Percentiles rank a stretch among this genome's conserved stretches.
Conservation (phyloP, 2,329 filamentous ascomycete genomes). For the Hypoxylon sp. region DNA sequence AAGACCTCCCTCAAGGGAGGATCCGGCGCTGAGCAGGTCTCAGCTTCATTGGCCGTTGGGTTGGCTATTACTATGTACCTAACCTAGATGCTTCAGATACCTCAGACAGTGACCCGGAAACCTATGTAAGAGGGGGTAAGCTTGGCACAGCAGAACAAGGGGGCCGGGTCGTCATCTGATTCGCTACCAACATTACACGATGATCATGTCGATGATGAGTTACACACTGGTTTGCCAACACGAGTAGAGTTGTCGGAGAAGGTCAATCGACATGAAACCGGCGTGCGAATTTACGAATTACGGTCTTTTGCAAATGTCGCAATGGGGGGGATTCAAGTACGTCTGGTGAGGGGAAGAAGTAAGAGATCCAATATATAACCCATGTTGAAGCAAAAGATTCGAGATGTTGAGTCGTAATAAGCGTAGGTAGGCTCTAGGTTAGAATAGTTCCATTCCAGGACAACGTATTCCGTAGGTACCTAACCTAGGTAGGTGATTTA, state of each 20-base stretch:
- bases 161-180: slow-evolving; percentile 13
- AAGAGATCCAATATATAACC: neutral
- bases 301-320: no score
- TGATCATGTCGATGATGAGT: slow-evolving; percentile 9
- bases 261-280: neutral
- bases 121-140: slow-evolving; percentile 26
- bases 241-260: neutral
- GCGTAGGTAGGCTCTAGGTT: no score
- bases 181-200: slow-evolving; percentile 20
- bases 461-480: slow-evolving; percentile 12
- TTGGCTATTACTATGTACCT: slow-evolving; percentile 5
- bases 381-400: no score
- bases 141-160: slow-evolving; percentile 23
- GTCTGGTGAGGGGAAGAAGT: neutral
- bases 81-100: slow-evolving; percentile 23
- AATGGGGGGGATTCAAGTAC: no score
- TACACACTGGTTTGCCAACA: slow-evolving; percentile 14
- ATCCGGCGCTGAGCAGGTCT: slow-evolving; percentile 17
- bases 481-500: slow-evolving; percentile 24
- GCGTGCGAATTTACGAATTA: neutral
- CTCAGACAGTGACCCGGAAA: slow-evolving; percentile 9
- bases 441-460: no score
- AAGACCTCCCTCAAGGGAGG: slow-evolving; percentile 12
- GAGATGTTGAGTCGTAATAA: no score
- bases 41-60: neutral